Conservation (phyloP, 2,329 filamentous ascomycete species). For the Fusarium fracticaudum region DNA sequence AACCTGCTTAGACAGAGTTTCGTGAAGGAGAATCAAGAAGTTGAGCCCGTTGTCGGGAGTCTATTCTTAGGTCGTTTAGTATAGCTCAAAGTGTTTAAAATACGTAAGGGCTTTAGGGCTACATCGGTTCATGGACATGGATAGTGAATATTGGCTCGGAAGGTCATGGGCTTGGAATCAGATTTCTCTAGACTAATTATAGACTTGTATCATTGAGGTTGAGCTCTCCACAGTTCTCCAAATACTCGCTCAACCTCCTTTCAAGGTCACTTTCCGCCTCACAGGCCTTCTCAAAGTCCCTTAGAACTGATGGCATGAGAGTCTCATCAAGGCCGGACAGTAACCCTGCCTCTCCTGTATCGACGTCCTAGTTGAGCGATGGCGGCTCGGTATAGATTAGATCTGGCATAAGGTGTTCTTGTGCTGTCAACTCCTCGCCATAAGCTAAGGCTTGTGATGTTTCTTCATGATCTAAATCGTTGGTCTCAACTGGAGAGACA, state of each 20-base stretch:
- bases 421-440: neutral
- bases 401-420: neutral
- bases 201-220: neutral
- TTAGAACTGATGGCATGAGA: neutral
- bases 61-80: too few relatives aligned
- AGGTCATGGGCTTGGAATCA: too few relatives aligned
- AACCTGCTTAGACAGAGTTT: too few relatives aligned
- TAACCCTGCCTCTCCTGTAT: neutral
- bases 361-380: neutral
- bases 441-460: neutral
- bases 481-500: neutral
- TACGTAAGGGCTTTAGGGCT: too few relatives aligned
- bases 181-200: neutral
- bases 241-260: neutral
- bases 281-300: neutral
- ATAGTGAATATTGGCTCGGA: too few relatives aligned
- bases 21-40: too few relatives aligned
- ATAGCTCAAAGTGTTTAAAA: too few relatives aligned
- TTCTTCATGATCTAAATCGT: neutral
- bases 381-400: neutral
- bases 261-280: neutral
- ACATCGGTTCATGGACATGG: too few relatives aligned
- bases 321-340: neutral
- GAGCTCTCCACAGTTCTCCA: neutral
- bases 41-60: too few relatives aligned